These are phyloP conservation scores for Eutrema japonicum DNA, from an alignment of 345 rosid genomes.

Conservation along the genomic window DNA sequence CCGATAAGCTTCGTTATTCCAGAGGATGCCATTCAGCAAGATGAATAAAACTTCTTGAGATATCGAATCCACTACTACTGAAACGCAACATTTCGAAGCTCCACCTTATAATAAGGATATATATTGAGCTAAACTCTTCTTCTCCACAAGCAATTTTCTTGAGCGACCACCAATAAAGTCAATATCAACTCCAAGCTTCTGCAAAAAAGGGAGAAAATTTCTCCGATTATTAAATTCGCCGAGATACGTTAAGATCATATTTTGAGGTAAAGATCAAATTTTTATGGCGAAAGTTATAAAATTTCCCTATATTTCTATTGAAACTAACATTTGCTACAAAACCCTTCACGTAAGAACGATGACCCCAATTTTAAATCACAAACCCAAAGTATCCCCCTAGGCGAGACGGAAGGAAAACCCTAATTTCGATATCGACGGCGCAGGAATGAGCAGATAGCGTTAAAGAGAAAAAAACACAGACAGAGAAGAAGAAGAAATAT, in stretches of 20 bases:
- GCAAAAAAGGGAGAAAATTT: neutral
- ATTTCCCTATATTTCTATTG: neutral
- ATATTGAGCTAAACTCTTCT: slow-evolving; percentile 13
- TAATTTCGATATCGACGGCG: neutral
- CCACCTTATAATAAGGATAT: neutral
- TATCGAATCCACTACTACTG: slow-evolving; percentile 24
- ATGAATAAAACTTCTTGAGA: slow-evolving; percentile 32
- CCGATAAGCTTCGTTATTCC: slow-evolving; percentile 34
- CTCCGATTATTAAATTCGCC: neutral
- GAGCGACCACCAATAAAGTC: neutral
- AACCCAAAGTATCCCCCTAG: neutral
- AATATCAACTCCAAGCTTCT: slow-evolving; percentile 10
- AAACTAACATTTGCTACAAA: neutral
- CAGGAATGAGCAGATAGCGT: neutral
- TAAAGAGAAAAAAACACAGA: neutral
- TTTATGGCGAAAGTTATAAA: neutral
- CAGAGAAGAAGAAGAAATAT: neutral
- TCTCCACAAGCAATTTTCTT: neutral
- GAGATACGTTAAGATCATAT: neutral
- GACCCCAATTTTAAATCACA: neutral
- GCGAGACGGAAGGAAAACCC: neutral
- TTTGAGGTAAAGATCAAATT: neutral
- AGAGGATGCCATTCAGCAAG: slow-evolving; percentile 37
- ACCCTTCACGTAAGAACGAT: no score
- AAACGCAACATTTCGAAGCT: slow-evolving; percentile 30